Conservation (phyloP, 2,329 filamentous ascomycete species). For the Colletotrichum sansevieriae region DNA sequence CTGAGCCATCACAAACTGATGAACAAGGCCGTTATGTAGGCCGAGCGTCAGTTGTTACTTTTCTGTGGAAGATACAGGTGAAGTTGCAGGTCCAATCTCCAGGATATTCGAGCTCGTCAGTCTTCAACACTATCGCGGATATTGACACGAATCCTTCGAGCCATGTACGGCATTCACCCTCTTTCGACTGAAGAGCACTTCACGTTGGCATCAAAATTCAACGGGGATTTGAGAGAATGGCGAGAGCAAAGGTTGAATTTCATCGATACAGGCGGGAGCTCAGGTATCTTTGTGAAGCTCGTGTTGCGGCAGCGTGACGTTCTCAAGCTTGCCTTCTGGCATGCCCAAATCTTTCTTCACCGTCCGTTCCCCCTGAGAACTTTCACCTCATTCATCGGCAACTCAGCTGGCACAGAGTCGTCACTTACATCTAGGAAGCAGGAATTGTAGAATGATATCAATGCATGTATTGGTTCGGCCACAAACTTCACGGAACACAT, state of each 20-base stretch:
- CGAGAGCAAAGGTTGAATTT: slow-evolving; percentile 50
- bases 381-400: slow-evolving; percentile 43
- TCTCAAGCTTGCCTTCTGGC: slow-evolving; percentile 57
- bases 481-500: no score
- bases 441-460: slow-evolving; percentile 40
- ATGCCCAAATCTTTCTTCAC: slow-evolving; percentile 55
- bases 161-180: slow-evolving; percentile 52
- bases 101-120: no score
- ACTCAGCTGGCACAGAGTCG: background rate
- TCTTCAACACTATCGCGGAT: slow-evolving; percentile 48
- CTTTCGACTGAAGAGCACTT: slow-evolving; percentile 46
- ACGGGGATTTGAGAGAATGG: slow-evolving; percentile 51
- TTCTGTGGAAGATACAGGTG: no score
- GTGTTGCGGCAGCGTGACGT: slow-evolving; percentile 55
- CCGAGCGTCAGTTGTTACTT: no score
- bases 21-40: no score
- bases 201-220: slow-evolving; percentile 47
- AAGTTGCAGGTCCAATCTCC: no score
- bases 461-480: slow-evolving; percentile 54
- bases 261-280: slow-evolving; percentile 53
- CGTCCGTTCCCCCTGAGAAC: slow-evolving; percentile 53
- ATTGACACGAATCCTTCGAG: slow-evolving; percentile 50
- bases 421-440: slow-evolving; percentile 19
- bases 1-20: no score
- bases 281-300: slow-evolving; percentile 49